phyloP scores from a whole-genome alignment of 106 monocot genomes.

The Allium cepa region DNA sequence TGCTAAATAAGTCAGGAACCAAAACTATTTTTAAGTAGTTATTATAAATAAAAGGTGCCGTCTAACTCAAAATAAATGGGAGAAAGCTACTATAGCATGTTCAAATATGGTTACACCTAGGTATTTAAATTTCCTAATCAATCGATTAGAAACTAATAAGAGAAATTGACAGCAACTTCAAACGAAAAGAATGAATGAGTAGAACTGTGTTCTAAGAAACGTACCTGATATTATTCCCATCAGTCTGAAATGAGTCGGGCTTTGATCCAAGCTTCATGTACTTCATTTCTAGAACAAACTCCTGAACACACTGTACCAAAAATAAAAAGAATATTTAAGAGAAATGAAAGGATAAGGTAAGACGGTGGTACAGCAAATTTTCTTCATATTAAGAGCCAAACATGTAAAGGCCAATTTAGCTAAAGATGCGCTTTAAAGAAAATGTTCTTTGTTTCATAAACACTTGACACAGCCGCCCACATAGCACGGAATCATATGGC shows the following conservation, averaged over 20 bases:
- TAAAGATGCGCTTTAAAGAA: background rate
- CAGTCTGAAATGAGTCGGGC: slow-evolving; percentile 70
- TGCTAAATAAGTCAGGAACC: too few relatives aligned
- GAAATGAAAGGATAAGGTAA: background rate
- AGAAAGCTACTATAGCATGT: too few relatives aligned
- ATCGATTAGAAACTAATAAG: background rate
- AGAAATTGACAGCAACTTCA: background rate
- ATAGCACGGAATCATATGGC: background rate
- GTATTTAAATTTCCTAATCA: too few relatives aligned
- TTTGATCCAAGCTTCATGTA: slow-evolving; percentile 94
- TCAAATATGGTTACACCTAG: too few relatives aligned
- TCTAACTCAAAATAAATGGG: too few relatives aligned
- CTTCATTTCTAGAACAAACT: slow-evolving; percentile 41
- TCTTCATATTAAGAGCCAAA: background rate
- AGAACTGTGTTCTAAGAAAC: background rate
- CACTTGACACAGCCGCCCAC: background rate
- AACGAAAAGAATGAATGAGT: too few relatives aligned
- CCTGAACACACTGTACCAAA: slow-evolving; percentile 4
- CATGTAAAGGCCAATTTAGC: background rate
- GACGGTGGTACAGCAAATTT: too few relatives aligned
- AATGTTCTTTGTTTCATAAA: background rate
- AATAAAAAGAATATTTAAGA: background rate
- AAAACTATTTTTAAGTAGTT: too few relatives aligned
- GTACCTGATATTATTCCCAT: slow-evolving; percentile 69
- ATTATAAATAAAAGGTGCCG: too few relatives aligned